A percentile compares a stretch with the other conserved stretches of the same genome.
These are phyloP conservation scores for Aspergillus nidulans DNA, from an alignment of 495 filamentous ascomycete genomes.

Conservation along the genomic window DNA sequence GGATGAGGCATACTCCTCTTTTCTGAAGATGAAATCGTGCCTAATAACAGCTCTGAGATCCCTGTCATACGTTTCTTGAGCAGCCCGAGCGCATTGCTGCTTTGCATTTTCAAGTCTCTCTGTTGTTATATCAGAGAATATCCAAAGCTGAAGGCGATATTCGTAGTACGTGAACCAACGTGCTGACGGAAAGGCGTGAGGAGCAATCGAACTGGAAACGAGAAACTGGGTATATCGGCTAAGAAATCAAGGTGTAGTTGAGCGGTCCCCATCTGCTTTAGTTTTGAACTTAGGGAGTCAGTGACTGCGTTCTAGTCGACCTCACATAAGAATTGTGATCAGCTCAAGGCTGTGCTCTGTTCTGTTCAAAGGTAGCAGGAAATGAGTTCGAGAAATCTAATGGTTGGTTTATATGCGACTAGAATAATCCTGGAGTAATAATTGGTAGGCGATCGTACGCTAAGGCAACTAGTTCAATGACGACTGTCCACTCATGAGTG, in stretches of 20 bases:
- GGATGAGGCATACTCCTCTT: background rate
- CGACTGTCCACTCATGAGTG: background rate
- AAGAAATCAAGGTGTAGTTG: background rate
- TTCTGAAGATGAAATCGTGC: background rate
- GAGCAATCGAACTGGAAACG: background rate
- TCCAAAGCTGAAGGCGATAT: background rate
- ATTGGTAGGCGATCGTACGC: background rate
- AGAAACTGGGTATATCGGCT: background rate
- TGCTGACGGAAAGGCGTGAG: background rate
- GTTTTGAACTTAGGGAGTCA: background rate
- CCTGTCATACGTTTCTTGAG: background rate
- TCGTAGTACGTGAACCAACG: background rate
- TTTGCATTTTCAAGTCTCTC: background rate
- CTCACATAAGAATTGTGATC: background rate
- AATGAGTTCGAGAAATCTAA: background rate
- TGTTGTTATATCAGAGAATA: background rate
- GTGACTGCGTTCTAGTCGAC: background rate
- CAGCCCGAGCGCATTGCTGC: background rate
- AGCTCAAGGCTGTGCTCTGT: background rate
- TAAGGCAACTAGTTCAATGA: background rate
- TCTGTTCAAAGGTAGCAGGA: background rate
- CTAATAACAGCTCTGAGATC: background rate
- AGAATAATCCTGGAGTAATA: background rate
- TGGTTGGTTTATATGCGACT: background rate
- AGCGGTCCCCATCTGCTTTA: background rate